Percentiles rank a stretch among this genome's conserved stretches.
phyloP scores from a whole-genome alignment of 2,329 filamentous ascomycete genomes.

The Fusarium metavorans region DNA sequence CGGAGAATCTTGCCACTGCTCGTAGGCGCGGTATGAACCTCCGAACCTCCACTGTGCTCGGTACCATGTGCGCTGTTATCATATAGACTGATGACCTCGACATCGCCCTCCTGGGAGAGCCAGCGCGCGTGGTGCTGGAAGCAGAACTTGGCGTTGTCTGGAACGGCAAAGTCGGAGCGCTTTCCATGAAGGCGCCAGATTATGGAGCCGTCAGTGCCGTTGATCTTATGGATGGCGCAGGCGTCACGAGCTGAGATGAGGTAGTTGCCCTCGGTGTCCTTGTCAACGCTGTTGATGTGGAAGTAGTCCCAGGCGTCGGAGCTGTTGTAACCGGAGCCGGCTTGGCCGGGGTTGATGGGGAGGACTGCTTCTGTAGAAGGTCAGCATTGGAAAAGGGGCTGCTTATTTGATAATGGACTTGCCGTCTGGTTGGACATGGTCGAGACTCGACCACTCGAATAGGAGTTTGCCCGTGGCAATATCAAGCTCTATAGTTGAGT shows the following conservation, averaged over 20 bases:
- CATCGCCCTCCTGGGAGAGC: constrained; percentile 52
- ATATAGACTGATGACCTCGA: constrained; percentile 65
- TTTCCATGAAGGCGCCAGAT: constrained; percentile 66
- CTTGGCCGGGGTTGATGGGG: constrained; percentile 59
- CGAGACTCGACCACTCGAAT: constrained; percentile 58
- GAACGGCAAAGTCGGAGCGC: constrained; percentile 54
- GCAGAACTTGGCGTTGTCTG: constrained; percentile 55
- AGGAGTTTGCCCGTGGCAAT: constrained; percentile 62
- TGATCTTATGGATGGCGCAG: constrained; percentile 61
- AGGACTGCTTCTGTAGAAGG: constrained; percentile 55
- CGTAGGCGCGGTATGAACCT: constrained; percentile 42
- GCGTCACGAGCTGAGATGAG: constrained; percentile 65
- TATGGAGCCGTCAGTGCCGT: constrained; percentile 60
- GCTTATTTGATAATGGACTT: not conserved
- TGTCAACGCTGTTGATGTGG: constrained; percentile 69
- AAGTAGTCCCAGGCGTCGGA: constrained; percentile 66
- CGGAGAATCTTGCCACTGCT: constrained; percentile 62
- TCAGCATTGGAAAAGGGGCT: not conserved
- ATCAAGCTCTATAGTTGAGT: constrained; percentile 57
- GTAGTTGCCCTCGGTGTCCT: constrained; percentile 61
- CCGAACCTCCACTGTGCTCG: constrained; percentile 51
- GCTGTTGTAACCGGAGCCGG: constrained; percentile 46
- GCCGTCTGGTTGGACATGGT: constrained; percentile 44
- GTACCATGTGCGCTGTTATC: constrained; percentile 65
- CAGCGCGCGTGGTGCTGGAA: constrained; percentile 67